Conservation (phyloP, 208 protist species). For the Angomonas ambiguus region DNA sequence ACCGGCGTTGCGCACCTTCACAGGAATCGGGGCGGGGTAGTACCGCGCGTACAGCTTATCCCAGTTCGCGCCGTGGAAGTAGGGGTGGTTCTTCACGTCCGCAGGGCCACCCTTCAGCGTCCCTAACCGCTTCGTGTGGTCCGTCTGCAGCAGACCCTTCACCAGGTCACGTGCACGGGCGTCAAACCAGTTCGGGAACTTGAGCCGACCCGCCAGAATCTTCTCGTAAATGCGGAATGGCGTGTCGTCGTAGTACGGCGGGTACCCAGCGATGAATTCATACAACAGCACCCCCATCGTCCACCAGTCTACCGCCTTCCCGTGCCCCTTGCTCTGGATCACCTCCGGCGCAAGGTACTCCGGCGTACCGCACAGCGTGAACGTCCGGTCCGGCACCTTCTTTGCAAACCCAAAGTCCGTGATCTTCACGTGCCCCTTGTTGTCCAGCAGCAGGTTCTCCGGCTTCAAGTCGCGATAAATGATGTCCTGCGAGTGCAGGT, state of each 20-base stretch:
- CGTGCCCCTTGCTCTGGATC: slow-evolving; percentile 89
- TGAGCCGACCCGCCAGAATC: slow-evolving; percentile 75
- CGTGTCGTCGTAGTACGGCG: slow-evolving; percentile 92
- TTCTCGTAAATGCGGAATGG: slow-evolving; percentile 87
- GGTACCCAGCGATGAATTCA: slow-evolving; percentile 92
- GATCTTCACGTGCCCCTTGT: slow-evolving; percentile 71
- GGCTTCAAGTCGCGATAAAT: slow-evolving; percentile 88
- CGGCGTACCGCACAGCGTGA: slow-evolving; percentile 88
- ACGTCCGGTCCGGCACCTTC: slow-evolving; percentile 73
- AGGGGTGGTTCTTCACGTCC: slow-evolving; percentile 93
- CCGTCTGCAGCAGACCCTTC: slow-evolving; percentile 80
- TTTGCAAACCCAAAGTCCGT: slow-evolving; percentile 89
- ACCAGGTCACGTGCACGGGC: slow-evolving; percentile 75
- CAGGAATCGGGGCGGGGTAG: slow-evolving; percentile 77
- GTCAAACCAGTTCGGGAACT: slow-evolving; percentile 86
- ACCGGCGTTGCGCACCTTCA: slow-evolving; percentile 68
- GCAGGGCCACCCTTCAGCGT: slow-evolving; percentile 81
- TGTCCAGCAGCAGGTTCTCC: slow-evolving; percentile 65
- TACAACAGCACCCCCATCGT: slow-evolving; percentile 94
- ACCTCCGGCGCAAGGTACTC: slow-evolving; percentile 92
- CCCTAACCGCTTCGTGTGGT: slow-evolving; percentile 87
- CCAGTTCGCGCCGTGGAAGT: slow-evolving; percentile 84
- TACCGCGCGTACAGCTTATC: slow-evolving; percentile 74
- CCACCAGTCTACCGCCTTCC: slow-evolving; percentile 97
- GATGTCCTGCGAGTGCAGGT: slow-evolving; percentile 88